These are phyloP conservation scores for Pseudognaphalium luteoalbum DNA, from an alignment of 129 eudicot species.

Conservation along the genomic window DNA sequence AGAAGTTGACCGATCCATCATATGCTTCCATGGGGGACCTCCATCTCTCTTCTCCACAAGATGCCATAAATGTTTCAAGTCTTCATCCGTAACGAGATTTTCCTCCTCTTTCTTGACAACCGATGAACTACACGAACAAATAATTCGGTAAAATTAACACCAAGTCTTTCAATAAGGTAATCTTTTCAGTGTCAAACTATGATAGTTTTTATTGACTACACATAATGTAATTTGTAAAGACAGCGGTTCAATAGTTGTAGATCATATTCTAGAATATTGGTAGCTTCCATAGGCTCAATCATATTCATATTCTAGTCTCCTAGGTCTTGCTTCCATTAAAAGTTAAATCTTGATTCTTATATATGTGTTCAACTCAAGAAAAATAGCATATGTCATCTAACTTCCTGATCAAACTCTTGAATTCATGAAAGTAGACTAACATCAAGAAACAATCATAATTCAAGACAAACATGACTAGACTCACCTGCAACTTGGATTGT, in stretches of 20 bases:
- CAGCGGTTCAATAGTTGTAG: constrained; percentile 4
- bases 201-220: constrained; percentile 2
- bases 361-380: constrained; percentile 5
- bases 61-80: constrained; percentile 58
- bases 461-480: constrained; percentile 3
- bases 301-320: not conserved
- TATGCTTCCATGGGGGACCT: constrained; percentile 87
- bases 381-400: not conserved
- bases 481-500: constrained; percentile 52
- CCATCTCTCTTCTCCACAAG: constrained; percentile 91
- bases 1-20: constrained; percentile 71
- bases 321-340: not conserved
- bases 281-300: not conserved
- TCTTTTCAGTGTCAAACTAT: not conserved
- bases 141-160: not conserved
- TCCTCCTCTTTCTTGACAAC: constrained; percentile 43
- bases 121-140: constrained; percentile 46
- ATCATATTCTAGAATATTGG: not conserved
- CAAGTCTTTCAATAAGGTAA: not conserved
- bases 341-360: not conserved
- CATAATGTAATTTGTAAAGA: not conserved
- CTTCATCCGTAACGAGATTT: constrained; percentile 45
- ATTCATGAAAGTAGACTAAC: constrained; percentile 6
- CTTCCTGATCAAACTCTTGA: not conserved
- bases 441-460: not conserved